phyloP scores from a whole-genome alignment of 305 asterid genomes.

The Stenogyne calaminthoides region DNA sequence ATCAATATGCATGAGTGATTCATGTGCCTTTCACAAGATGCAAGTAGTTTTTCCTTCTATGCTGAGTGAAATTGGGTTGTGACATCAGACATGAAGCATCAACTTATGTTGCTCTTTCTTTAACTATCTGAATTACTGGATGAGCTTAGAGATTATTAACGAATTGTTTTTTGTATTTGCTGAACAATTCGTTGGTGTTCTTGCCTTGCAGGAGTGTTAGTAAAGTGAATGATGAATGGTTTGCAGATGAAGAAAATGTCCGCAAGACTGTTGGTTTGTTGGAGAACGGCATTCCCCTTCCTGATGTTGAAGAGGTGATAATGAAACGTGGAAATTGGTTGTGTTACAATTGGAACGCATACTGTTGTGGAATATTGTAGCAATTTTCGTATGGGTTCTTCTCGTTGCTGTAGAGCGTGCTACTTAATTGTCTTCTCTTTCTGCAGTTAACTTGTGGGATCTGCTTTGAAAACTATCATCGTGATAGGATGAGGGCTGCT shows the following conservation, averaged over 20 bases:
- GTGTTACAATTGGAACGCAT: constrained; percentile 16
- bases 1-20: neutral
- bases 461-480: constrained; percentile 81
- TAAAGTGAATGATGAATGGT: constrained; percentile 91
- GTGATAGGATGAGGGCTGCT: constrained; percentile 63
- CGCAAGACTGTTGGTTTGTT: constrained; percentile 73
- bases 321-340: constrained; percentile 27
- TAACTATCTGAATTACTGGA: constrained; percentile 14
- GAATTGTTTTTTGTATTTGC: constrained; percentile 21
- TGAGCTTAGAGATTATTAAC: constrained; percentile 26
- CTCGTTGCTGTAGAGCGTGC: constrained; percentile 12
- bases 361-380: constrained; percentile 18
- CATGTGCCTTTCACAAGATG: constrained; percentile 15
- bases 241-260: constrained; percentile 82
- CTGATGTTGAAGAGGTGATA: constrained; percentile 74
- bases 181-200: constrained; percentile 34
- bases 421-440: constrained; percentile 27
- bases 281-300: constrained; percentile 62
- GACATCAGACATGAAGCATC: constrained; percentile 7
- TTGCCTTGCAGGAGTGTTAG: constrained; percentile 85
- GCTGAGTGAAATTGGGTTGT: constrained; percentile 13
- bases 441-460: constrained; percentile 94
- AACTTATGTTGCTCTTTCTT: constrained; percentile 13
- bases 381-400: constrained; percentile 12
- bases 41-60: constrained; percentile 14